A percentile compares a stretch with the other conserved stretches of the same genome.
Conservation (phyloP, 2,329 filamentous ascomycete species). For the Pyrenophora graminea region DNA sequence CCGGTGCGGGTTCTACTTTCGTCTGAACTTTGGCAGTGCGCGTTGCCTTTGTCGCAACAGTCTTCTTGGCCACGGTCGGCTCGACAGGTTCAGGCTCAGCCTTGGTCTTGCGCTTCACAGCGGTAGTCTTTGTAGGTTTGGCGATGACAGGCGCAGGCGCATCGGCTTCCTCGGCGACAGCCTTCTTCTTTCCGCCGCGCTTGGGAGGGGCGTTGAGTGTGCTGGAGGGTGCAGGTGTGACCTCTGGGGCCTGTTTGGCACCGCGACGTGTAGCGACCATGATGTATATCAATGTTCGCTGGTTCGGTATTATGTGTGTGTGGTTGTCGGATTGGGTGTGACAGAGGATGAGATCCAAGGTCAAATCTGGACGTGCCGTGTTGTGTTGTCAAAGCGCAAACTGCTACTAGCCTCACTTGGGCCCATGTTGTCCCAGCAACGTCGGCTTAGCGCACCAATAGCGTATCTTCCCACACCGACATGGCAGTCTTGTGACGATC, state of each 20-base stretch:
- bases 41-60: conserved; percentile 24
- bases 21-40: conserved; percentile 28
- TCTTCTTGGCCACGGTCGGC: conserved; percentile 23
- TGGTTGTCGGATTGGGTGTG: conserved; percentile 11
- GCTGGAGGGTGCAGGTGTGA: conserved; percentile 25
- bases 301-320: conserved; percentile 12
- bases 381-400: conserved; percentile 33
- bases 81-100: conserved; percentile 24
- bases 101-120: conserved; percentile 26
- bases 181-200: conserved; percentile 36
- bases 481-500: conserved; percentile 1
- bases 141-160: conserved; percentile 22
- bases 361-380: conserved; percentile 18
- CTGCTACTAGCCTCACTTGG: conserved; percentile 13
- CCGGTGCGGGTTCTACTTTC: conserved; percentile 20
- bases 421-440: conserved; percentile 23
- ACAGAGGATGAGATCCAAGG: conserved; percentile 14
- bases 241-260: conserved; percentile 32
- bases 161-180: conserved; percentile 24
- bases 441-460: neutral
- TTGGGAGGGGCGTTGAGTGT: conserved; percentile 42
- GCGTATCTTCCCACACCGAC: neutral
- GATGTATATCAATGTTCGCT: conserved; percentile 22
- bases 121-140: conserved; percentile 28
- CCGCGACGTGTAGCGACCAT: conserved; percentile 43